Conservation (phyloP, 2,329 filamentous ascomycete genomes). For the Polytolypa hystricis region DNA sequence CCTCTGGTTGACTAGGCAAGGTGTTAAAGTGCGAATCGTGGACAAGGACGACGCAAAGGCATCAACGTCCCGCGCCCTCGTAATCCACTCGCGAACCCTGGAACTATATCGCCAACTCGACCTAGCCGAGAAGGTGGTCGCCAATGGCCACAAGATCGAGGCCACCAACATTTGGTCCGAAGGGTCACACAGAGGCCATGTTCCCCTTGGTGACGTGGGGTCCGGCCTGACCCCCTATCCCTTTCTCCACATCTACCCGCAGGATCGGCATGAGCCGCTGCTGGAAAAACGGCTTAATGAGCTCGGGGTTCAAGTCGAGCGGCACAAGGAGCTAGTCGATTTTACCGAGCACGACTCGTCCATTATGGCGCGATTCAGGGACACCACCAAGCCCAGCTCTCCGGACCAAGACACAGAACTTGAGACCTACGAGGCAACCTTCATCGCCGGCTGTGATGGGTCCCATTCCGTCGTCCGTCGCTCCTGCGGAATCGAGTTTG, state of each 20-base stretch:
- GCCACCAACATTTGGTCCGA: slow-evolving; percentile 29
- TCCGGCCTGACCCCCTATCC: slow-evolving; percentile 21
- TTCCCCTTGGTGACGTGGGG: slow-evolving; percentile 18
- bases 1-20: slow-evolving; percentile 37
- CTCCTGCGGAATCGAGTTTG: slow-evolving; percentile 27
- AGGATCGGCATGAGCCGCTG: slow-evolving; percentile 20
- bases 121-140: slow-evolving; percentile 26
- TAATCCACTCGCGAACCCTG: slow-evolving; percentile 39
- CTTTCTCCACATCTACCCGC: slow-evolving; percentile 19
- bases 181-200: slow-evolving; percentile 13
- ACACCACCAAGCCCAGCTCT: slow-evolving; percentile 13
- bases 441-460: slow-evolving; percentile 56
- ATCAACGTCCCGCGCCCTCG: slow-evolving; percentile 29
- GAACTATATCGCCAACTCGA: slow-evolving; percentile 41
- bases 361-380: slow-evolving; percentile 15
- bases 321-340: slow-evolving; percentile 16
- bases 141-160: slow-evolving; percentile 25
- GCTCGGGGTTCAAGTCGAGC: slow-evolving; percentile 19
- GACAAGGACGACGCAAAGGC: slow-evolving; percentile 31
- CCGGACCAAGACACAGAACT: no score
- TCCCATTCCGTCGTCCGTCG: slow-evolving; percentile 55
- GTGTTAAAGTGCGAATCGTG: slow-evolving; percentile 38
- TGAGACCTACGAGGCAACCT: slow-evolving; percentile 1
- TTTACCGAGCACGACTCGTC: slow-evolving; percentile 15
- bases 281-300: slow-evolving; percentile 19